Evolutionary conservation across 2,329 filamentous ascomycete species (phyloP), one percentile per base, ranked within the genome.

Genomic region (Phialemoniopsis sp.): DNA sequence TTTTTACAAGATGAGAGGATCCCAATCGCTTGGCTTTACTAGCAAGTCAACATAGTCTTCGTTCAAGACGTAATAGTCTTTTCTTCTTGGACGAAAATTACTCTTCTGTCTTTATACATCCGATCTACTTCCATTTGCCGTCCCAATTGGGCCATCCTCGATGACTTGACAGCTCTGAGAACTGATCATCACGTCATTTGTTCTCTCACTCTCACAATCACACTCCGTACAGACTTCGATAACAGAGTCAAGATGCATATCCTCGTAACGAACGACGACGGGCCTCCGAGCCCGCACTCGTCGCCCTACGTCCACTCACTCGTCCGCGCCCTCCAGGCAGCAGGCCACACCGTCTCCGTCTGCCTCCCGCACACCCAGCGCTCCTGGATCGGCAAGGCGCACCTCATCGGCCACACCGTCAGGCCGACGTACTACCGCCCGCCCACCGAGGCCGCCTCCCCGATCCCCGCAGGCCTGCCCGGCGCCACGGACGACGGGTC

Each of bases 321-420:
- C 42, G 76, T 90, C 32, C 70, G 78, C 44, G 76, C 77, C 38
- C 80, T 93, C 37, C 80, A 89, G 59, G 64, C 72, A 41, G 80
- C 84, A 26, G 89, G 89, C 8, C 91, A 96, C 64, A 74, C 70
- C n/a, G 88, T 97, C 44, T 95, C 89, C 8, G 90, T 98, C 36
- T 85, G 93, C 47, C 78, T 98, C 13, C 93, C 93, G 2, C 80
- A 96, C 60, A 84, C 83, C 7, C 93, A 98, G 66, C 82, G 91
- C 46, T 95, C 89, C 41, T 98, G 93, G 93, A 97, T 98, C 55
- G 90, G 90, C 53, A 98, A 98, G 71, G 93, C 93, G 3, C 93
- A 97, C 64, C 87, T 97, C 56, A 89, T 97, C 53, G 90, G 90
- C 41, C 85, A 91, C 60, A 86, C 87, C 9, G 78, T 95, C 45